phyloP scores from a whole-genome alignment of 2,329 filamentous ascomycete species.

The Acrocalymma vagum region DNA sequence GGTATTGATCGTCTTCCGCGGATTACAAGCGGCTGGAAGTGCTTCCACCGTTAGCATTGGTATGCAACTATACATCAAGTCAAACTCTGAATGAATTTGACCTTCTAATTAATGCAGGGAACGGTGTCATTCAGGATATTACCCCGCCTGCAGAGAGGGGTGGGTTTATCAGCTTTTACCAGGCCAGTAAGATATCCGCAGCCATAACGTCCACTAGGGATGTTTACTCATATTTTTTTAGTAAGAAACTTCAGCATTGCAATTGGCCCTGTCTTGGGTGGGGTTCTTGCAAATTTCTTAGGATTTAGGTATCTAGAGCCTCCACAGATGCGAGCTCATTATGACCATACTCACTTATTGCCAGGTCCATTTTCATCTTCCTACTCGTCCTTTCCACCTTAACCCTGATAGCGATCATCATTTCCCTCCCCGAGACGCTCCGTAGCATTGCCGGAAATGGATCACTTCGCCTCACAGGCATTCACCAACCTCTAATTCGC shows the following conservation, averaged over 20 bases:
- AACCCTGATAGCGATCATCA: conserved; percentile 44
- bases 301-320: conserved; percentile 25
- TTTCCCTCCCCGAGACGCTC: conserved; percentile 52
- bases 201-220: too few relatives aligned
- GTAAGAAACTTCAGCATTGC: conserved; percentile 46
- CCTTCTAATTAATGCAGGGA: conserved; percentile 5
- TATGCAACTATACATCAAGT: conserved; percentile 20
- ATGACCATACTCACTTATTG: conserved; percentile 46
- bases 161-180: conserved; percentile 51
- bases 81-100: neutral
- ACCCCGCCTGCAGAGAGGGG: conserved; percentile 48
- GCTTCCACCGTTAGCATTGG: conserved; percentile 60
- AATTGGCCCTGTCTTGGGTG: conserved; percentile 33
- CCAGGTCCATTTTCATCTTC: conserved; percentile 62
- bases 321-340: too few relatives aligned
- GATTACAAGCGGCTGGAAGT: conserved; percentile 59
- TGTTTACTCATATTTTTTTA: conserved; percentile 7
- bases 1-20: conserved; percentile 55
- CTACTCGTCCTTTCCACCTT: conserved; percentile 57
- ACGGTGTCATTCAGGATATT: conserved; percentile 54
- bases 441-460: conserved; percentile 30
- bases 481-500: conserved; percentile 53
- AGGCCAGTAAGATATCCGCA: conserved; percentile 56
- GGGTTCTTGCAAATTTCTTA: conserved; percentile 33
- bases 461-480: conserved; percentile 45